Percentiles rank a stretch among this genome's conserved stretches.
Evolutionary conservation across 768 basidiomycete genomes (phyloP).

Genomic region (Pilatotrama ljubarskyi): DNA sequence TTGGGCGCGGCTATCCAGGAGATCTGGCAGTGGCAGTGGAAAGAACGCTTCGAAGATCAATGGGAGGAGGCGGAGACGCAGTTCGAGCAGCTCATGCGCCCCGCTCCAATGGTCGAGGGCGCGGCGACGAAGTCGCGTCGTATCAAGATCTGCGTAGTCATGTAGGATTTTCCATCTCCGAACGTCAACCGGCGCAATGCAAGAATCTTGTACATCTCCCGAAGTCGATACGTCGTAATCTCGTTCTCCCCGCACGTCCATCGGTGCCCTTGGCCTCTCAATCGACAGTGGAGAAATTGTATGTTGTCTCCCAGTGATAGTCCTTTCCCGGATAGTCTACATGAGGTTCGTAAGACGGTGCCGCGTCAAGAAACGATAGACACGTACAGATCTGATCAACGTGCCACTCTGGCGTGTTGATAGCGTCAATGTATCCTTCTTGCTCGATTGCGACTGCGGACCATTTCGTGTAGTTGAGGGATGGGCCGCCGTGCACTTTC

Average conservation of each 20-base stretch:
- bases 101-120: neutral
- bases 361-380: too few species aligned
- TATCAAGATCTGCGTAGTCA: too few species aligned
- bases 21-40: conserved; percentile 23
- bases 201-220: too few species aligned
- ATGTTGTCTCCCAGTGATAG: conserved; percentile 48
- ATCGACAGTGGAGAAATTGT: conserved; percentile 43
- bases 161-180: too few species aligned
- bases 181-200: too few species aligned
- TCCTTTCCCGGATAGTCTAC: conserved; percentile 44
- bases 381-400: conserved; percentile 54
- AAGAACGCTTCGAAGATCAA: conserved; percentile 7
- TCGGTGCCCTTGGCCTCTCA: neutral
- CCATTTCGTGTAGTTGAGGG: conserved; percentile 40
- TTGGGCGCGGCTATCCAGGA: conserved; percentile 8
- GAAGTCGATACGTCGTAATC: too few species aligned
- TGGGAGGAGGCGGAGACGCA: conserved; percentile 17
- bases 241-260: neutral
- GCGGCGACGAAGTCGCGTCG: too few species aligned
- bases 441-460: conserved; percentile 55
- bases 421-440: conserved; percentile 53
- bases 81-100: conserved; percentile 4
- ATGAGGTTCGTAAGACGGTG: neutral
- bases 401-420: conserved; percentile 56
- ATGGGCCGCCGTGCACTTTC: conserved; percentile 48